Base-by-base conservation (phyloP, 495 filamentous ascomycete genomes). In the Trichoderma asperelloides region DNA sequence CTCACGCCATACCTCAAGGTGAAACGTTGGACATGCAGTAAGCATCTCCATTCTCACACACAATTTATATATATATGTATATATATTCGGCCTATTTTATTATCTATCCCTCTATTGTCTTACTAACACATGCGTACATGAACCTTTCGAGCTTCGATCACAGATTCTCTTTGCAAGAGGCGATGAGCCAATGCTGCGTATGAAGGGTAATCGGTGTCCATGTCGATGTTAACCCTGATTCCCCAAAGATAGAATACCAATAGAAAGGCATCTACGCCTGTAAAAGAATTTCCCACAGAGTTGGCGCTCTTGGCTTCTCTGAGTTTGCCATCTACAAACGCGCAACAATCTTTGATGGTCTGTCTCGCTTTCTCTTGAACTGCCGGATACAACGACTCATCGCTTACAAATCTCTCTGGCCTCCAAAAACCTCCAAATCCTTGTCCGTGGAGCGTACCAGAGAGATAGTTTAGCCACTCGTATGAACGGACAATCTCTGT, bases 381-480 rank as follows among this genome's bases (percentile, higher is more conserved):
- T 21, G 25, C 55, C 23, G 23, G 1, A 60, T 60, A 30, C 25
- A 60, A 2, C 8, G 55, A 60, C 30, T 28, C 16, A 30, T 30
- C 23, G 21, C 11, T 18, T 12, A 60, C 55, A 30, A 60, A 28
- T 13, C 55, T 60, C 25, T 60, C 25, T 2, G 49, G 49, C 11
- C 49, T 25, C 49, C 49, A 55, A 3, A 55, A n/a, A 2, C 49
- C 49, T 25, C 49, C 49, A 55, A 25, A 55, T 21, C 49, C 49
- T 55, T 55, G 49, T 23, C 49, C 49, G n/a, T 55, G 49, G 2
- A 55, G 49, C 16, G 49, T 55, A 28, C 55, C 55, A 13, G 55
- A 60, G n/a, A 60, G 55, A 60, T 60, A 60, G 55, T 60, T 30
- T 15, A 60, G 21, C 55, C 55, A 60, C 27, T 60, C 25, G 55